A percentile compares a stretch with the other conserved stretches of the same genome.
Evolutionary conservation across 2,329 filamentous ascomycete species (phyloP).

Genomic region (Verruconis gallopava): DNA sequence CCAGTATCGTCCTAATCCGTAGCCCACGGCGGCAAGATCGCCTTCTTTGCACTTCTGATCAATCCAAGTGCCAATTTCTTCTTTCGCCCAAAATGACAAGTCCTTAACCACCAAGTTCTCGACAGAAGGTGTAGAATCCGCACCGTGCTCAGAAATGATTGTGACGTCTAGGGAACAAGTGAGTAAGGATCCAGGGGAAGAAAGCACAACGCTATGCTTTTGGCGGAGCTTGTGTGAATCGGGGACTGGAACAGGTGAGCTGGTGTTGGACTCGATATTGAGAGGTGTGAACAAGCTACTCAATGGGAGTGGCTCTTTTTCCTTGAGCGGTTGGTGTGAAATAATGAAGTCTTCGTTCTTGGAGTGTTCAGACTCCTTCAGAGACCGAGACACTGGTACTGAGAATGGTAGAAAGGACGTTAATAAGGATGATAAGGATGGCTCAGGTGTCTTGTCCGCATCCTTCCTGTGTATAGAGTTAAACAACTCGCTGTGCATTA

Average conservation of each 20-base stretch:
- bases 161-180: slow-evolving; percentile 42
- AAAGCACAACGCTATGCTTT: slow-evolving; percentile 41
- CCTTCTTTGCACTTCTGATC: slow-evolving; percentile 24
- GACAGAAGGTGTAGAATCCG: slow-evolving; percentile 39
- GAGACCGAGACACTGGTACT: slow-evolving; percentile 15
- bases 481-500: too few relatives aligned
- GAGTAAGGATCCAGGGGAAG: slow-evolving; percentile 42
- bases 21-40: slow-evolving; percentile 49
- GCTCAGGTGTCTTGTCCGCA: slow-evolving; percentile 11
- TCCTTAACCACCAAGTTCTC: slow-evolving; percentile 39
- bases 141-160: slow-evolving; percentile 29
- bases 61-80: slow-evolving; percentile 45
- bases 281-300: slow-evolving; percentile 60
- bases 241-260: slow-evolving; percentile 25
- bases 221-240: slow-evolving; percentile 19
- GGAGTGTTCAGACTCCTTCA: slow-evolving; percentile 11
- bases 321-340: slow-evolving; percentile 52
- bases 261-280: slow-evolving; percentile 42
- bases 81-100: slow-evolving; percentile 44
- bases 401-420: slow-evolving; percentile 29
- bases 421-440: slow-evolving; percentile 22
- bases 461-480: too few relatives aligned
- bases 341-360: slow-evolving; percentile 21
- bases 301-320: slow-evolving; percentile 54
- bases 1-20: slow-evolving; percentile 58